These are phyloP conservation scores for Purshia tridentata DNA, from an alignment of 306 rosid genomes.

Conservation along the genomic window DNA sequence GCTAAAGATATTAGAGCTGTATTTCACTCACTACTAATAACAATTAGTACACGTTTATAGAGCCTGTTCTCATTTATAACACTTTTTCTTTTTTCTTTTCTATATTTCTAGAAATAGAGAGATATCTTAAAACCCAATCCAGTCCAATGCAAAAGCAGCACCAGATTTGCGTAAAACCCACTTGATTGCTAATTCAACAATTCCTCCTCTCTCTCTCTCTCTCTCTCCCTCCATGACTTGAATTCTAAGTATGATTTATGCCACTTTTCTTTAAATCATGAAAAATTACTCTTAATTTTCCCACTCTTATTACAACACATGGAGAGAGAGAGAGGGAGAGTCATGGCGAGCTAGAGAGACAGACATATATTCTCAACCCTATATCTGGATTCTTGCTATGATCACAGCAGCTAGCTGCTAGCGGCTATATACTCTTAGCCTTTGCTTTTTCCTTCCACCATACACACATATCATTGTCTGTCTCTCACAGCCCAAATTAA, in stretches of 20 bases:
- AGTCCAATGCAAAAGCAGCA: slow-evolving; percentile 67
- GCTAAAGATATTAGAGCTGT: slow-evolving; percentile 23
- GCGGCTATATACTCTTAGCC: background rate
- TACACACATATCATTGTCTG: slow-evolving; percentile 29
- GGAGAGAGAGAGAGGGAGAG: background rate
- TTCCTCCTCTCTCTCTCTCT: slow-evolving; percentile 49
- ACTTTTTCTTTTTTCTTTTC: background rate
- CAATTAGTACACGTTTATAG: slow-evolving; percentile 26
- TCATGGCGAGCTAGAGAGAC: background rate
- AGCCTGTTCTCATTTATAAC: slow-evolving; percentile 25
- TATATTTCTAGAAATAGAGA: slow-evolving; percentile 39
- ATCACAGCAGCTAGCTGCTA: slow-evolving; percentile 9
- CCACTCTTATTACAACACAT: slow-evolving; percentile 32
- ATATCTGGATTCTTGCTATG: slow-evolving; percentile 30
- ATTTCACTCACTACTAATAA: slow-evolving; percentile 7
- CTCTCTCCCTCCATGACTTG: slow-evolving; percentile 52
- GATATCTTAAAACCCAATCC: slow-evolving; percentile 88
- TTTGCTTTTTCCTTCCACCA: too few relatives aligned
- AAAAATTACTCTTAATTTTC: slow-evolving; percentile 40
- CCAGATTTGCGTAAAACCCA: slow-evolving; percentile 87
- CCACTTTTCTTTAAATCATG: slow-evolving; percentile 52
- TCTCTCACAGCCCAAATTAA: slow-evolving; percentile 4
- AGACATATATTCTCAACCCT: slow-evolving; percentile 41
- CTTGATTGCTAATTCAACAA: slow-evolving; percentile 71
- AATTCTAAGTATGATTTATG: slow-evolving; percentile 75